A percentile compares a stretch with the other conserved stretches of the same genome.
phyloP scores from a whole-genome alignment of 2,329 filamentous ascomycete genomes.

The Herpotrichia juniperi region DNA sequence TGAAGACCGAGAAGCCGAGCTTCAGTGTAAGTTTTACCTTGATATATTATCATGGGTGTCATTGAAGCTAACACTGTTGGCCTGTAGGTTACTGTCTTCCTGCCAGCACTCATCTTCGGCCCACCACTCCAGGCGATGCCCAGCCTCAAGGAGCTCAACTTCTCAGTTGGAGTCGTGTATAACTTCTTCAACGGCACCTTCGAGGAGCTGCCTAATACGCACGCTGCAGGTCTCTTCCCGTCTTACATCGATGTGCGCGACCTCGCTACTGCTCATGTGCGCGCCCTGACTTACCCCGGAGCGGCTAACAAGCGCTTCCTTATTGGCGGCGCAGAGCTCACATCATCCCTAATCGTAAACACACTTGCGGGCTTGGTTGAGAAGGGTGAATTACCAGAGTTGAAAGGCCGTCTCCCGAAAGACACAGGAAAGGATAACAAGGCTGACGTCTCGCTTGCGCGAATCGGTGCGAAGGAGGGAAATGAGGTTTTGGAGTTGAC shows the following conservation, averaged over 20 bases:
- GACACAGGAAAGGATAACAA: slow-evolving; percentile 39
- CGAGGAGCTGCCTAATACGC: slow-evolving; percentile 29
- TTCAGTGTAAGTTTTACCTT: slow-evolving; percentile 51
- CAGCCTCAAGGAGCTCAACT: slow-evolving; percentile 25
- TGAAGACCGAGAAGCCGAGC: slow-evolving; percentile 48
- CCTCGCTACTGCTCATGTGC: slow-evolving; percentile 60
- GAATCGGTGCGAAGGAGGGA: slow-evolving; percentile 23
- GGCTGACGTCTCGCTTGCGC: slow-evolving; percentile 22
- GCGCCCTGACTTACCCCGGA: slow-evolving; percentile 56
- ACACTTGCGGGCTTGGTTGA: slow-evolving; percentile 44
- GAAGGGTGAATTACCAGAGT: slow-evolving; percentile 55
- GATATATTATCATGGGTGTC: neutral
- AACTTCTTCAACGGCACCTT: slow-evolving; percentile 58
- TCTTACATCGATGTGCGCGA: slow-evolving; percentile 62
- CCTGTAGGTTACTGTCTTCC: slow-evolving; percentile 52
- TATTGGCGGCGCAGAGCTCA: slow-evolving; percentile 54
- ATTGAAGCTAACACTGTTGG: neutral
- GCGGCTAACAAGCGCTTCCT: slow-evolving; percentile 61
- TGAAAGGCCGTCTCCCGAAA: slow-evolving; percentile 55
- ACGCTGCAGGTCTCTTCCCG: slow-evolving; percentile 48
- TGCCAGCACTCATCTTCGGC: slow-evolving; percentile 62
- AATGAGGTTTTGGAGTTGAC: slow-evolving; percentile 21
- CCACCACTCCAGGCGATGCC: slow-evolving; percentile 36
- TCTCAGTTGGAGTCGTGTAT: slow-evolving; percentile 60
- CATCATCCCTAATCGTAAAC: slow-evolving; percentile 54